phyloP scores from a whole-genome alignment of 2,329 filamentous ascomycete species.

The Periconia sp. region DNA sequence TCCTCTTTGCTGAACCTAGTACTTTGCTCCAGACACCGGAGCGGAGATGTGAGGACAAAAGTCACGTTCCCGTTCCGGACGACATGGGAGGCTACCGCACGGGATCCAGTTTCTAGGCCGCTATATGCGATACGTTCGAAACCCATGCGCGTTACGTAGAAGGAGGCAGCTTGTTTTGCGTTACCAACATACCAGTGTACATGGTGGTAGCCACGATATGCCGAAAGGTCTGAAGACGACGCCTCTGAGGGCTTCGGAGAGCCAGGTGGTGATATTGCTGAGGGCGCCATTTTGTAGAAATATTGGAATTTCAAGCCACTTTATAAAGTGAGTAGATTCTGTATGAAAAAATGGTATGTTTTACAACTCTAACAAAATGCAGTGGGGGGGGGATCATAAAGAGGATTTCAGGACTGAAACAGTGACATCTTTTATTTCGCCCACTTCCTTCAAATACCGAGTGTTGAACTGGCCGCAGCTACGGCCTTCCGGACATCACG shows the following conservation, averaged over 20 bases:
- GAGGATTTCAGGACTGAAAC: not conserved
- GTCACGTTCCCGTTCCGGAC: slow-evolving; percentile 76
- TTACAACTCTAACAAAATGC: not conserved
- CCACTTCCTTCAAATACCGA: slow-evolving; percentile 12
- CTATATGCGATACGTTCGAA: slow-evolving; percentile 83
- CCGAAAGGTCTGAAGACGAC: slow-evolving; percentile 43
- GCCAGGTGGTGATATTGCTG: slow-evolving; percentile 51
- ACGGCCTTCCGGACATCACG: not conserved
- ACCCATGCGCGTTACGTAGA: slow-evolving; percentile 86
- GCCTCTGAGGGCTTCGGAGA: slow-evolving; percentile 34
- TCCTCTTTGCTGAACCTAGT: slow-evolving; percentile 59
- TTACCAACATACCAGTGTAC: slow-evolving; percentile 97
- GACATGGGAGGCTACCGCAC: slow-evolving; percentile 83
- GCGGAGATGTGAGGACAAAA: slow-evolving; percentile 84
- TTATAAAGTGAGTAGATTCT: no score
- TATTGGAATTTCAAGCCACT: no score
- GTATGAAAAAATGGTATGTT: not conserved
- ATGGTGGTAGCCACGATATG: slow-evolving; percentile 87
- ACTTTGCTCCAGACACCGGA: slow-evolving; percentile 59
- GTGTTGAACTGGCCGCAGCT: not conserved
- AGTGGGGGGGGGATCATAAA: not conserved
- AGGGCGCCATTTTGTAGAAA: slow-evolving; percentile 33
- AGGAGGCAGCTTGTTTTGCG: slow-evolving; percentile 90
- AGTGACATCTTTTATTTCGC: slow-evolving; percentile 5
- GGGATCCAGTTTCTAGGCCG: slow-evolving; percentile 86